Evolutionary conservation across 805 yeast genomes (phyloP), one percentile per base, ranked within the genome.

Genomic region (Tetrapisispora nanseiensis): DNA sequence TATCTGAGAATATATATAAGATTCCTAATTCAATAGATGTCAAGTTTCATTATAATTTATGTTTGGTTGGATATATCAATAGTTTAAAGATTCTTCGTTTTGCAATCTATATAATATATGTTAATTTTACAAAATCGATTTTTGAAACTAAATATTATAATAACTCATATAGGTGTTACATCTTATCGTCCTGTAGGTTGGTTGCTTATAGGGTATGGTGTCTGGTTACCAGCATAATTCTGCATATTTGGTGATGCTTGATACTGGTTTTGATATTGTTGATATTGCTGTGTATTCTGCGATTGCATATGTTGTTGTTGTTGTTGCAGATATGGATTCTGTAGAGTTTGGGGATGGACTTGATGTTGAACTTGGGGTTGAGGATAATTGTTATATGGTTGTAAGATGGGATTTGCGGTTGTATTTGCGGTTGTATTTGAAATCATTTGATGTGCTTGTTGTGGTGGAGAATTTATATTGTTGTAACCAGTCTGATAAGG

Each of bases 121-220:
- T 27, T 6, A 27, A 27, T 5, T 13, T 52, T 23, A 48, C 33
- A 30, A 10, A 11, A 3, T 30, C 6, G 20, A 30, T 15, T 7
- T 6, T 5, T 5, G 16, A 5, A n/a, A 15, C 9, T n/a, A 16
- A 16, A 30, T 30, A 3, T 3, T 16, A n/a, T n/a, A 11, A 4
- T 6, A 15, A n/a, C 13, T 30, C 20, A n/a, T 13, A 4, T n/a
- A 4, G 10, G n/a, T n/a, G n/a, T n/a, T n/a, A n/a, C 5, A 8
- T 19, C 13, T 39, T 26, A 39, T 8, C 32, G 46, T 33, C 54
- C 44, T 1, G 48, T 43, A 21, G 37, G 47, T 50, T 58, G 40
- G 51, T 55, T 36, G 50, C 42, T 34, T 46, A 42, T 34, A 6
- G 51, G 45, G 15, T 42, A 45, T 20, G 50, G 47, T 16, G 30